These are phyloP conservation scores for Aspergillus ustus DNA, from an alignment of 2,329 filamentous ascomycete species.

Conservation along the genomic window DNA sequence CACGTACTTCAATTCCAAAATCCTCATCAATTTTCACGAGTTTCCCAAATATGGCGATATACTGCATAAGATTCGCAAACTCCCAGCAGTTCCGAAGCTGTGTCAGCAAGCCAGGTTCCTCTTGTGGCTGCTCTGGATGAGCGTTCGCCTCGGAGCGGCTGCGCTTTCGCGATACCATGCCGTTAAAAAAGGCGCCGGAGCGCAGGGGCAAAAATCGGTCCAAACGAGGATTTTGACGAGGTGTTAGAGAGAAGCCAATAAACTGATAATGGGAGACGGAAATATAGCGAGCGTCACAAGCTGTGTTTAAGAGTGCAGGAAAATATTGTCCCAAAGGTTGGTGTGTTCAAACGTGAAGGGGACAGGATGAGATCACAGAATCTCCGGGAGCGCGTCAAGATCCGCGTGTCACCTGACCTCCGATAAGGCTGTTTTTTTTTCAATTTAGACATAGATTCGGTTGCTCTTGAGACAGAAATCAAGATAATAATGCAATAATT, in stretches of 20 bases:
- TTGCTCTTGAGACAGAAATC: background rate
- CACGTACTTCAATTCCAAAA: slow-evolving; percentile 82
- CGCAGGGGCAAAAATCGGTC: slow-evolving; percentile 21
- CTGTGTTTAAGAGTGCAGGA: slow-evolving; percentile 4
- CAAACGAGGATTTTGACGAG: slow-evolving; percentile 1
- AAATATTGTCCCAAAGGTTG: slow-evolving; percentile 20
- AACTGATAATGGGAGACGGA: background rate
- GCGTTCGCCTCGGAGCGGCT: slow-evolving; percentile 60
- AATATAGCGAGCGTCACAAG: background rate
- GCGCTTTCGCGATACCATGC: slow-evolving; percentile 61
- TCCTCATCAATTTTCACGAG: slow-evolving; percentile 87
- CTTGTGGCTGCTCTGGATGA: slow-evolving; percentile 45
- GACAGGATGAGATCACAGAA: slow-evolving; percentile 35
- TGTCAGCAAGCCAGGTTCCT: slow-evolving; percentile 57
- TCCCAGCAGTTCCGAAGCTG: slow-evolving; percentile 90
- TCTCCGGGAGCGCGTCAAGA: slow-evolving; percentile 36
- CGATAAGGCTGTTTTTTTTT: slow-evolving; percentile 21
- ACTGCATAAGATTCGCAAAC: slow-evolving; percentile 92
- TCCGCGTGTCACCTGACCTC: slow-evolving; percentile 36
- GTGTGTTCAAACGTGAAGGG: slow-evolving; percentile 32
- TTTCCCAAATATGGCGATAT: slow-evolving; percentile 87
- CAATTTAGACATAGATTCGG: background rate
- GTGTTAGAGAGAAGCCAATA: background rate
- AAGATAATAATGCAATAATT: slow-evolving; percentile 17
- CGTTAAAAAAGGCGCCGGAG: slow-evolving; percentile 32